These are phyloP conservation scores for Aspergillus sp. DNA, from an alignment of 2,329 filamentous ascomycete genomes.

Conservation along the genomic window DNA sequence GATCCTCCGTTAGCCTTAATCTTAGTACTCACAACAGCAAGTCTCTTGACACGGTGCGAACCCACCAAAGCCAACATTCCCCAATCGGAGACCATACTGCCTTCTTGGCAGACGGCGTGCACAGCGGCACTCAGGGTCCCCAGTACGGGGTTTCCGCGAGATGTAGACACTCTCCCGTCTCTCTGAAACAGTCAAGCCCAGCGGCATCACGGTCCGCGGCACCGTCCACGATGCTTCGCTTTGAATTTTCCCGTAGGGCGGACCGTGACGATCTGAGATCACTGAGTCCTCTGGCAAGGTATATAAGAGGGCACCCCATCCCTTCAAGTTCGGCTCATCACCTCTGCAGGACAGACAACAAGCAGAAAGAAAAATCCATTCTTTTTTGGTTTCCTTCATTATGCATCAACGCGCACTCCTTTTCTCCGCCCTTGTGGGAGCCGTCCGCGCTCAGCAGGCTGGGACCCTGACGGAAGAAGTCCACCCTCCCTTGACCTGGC, in stretches of 20 bases:
- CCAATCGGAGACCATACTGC: not conserved
- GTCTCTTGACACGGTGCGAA: too few relatives aligned
- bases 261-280: not conserved
- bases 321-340: slow-evolving; percentile 12
- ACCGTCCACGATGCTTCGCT: slow-evolving; percentile 7
- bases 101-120: not conserved
- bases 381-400: slow-evolving; percentile 9
- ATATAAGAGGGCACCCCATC: slow-evolving; percentile 19
- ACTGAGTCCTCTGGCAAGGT: not conserved
- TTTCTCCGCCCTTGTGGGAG: slow-evolving; percentile 26
- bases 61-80: not conserved
- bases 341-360: slow-evolving; percentile 27
- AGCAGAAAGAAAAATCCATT: slow-evolving; percentile 7
- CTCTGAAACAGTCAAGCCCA: slow-evolving; percentile 15
- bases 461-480: slow-evolving; percentile 27
- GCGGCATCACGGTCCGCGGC: slow-evolving; percentile 13
- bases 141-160: not conserved
- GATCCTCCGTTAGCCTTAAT: not conserved
- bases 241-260: slow-evolving; percentile 7
- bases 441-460: slow-evolving; percentile 29
- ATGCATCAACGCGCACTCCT: slow-evolving; percentile 31
- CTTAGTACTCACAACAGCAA: not conserved
- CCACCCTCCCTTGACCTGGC: slow-evolving; percentile 55
- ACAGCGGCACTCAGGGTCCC: not conserved
- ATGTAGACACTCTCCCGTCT: slow-evolving; percentile 3